Conservation (phyloP, 352 stramenopile species). For the Aphanomyces stellatus region DNA sequence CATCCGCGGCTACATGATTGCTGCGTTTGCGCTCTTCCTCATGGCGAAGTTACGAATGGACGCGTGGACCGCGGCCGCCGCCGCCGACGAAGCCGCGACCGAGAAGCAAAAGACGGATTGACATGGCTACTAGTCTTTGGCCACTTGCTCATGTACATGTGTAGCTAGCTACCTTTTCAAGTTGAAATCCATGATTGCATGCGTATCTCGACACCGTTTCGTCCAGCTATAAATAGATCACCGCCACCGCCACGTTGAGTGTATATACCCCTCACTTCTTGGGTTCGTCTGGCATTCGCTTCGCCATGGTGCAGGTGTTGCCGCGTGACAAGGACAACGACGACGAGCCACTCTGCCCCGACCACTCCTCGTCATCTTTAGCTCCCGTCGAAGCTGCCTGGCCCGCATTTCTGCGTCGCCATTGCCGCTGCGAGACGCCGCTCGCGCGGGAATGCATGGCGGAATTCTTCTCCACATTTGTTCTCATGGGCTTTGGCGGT, state of each 20-base stretch:
- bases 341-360: not conserved
- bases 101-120: not conserved
- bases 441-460: slow-evolving; percentile 51
- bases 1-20: not conserved
- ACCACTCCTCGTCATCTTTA: not conserved
- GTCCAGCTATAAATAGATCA: too few relatives aligned
- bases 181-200: not conserved
- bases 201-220: not conserved
- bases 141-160: not conserved
- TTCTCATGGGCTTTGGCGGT: slow-evolving; percentile 57
- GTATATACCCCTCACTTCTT: too few relatives aligned
- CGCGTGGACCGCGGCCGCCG: not conserved
- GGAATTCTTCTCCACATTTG: slow-evolving; percentile 50
- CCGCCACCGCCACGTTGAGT: too few relatives aligned
- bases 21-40: not conserved
- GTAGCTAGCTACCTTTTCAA: not conserved
- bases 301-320: not conserved
- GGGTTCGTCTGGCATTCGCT: not conserved
- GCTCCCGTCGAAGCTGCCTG: not conserved
- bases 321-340: not conserved
- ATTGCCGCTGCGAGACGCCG: not conserved
- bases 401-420: not conserved
- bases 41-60: not conserved
- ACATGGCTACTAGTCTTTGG: too few relatives aligned
- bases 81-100: not conserved